phyloP scores from a whole-genome alignment of 352 stramenopile genomes.

The Phytophthora chlamydospora region DNA sequence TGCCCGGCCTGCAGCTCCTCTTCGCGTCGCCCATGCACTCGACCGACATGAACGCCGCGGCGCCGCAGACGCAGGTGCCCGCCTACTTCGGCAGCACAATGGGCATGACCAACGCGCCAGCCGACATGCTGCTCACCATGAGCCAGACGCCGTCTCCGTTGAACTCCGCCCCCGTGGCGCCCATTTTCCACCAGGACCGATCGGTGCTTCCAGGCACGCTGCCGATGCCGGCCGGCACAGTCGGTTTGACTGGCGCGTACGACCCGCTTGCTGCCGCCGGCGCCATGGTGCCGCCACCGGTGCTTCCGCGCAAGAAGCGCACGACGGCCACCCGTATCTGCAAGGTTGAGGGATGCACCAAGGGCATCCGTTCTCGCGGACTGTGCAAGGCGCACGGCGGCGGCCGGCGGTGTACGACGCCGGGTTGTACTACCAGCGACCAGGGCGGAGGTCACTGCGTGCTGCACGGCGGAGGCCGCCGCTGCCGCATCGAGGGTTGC shows the following conservation, averaged over 20 bases:
- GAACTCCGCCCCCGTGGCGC: slow-evolving; percentile 11
- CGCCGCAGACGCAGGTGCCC: slow-evolving; percentile 3
- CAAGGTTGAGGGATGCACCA: slow-evolving; percentile 73
- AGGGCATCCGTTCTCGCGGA: slow-evolving; percentile 78
- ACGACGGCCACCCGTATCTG: slow-evolving; percentile 69
- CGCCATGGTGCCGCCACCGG: slow-evolving; percentile 12
- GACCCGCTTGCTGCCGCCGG: slow-evolving; percentile 8
- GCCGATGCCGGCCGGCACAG: slow-evolving; percentile 8
- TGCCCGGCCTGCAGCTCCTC: slow-evolving; percentile 41
- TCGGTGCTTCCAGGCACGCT: slow-evolving; percentile 16
- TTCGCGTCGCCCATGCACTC: slow-evolving; percentile 41
- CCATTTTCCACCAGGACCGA: slow-evolving; percentile 23
- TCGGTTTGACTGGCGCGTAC: slow-evolving; percentile 1
- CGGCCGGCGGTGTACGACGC: slow-evolving; percentile 78
- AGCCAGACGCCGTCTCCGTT: slow-evolving; percentile 24
- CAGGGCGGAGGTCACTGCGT: slow-evolving; percentile 88
- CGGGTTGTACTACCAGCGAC: slow-evolving; percentile 83
- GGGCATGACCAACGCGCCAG: slow-evolving; percentile 18
- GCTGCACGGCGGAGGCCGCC: slow-evolving; percentile 78
- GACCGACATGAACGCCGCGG: slow-evolving; percentile 24
- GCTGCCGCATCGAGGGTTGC: slow-evolving; percentile 79
- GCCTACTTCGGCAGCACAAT: slow-evolving; percentile 32
- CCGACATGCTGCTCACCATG: slow-evolving; percentile 38
- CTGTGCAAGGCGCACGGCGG: slow-evolving; percentile 87
- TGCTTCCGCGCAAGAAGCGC: slow-evolving; percentile 57